These are phyloP conservation scores for Crithidia expoeki DNA, from an alignment of 208 protist species.

Conservation along the genomic window DNA sequence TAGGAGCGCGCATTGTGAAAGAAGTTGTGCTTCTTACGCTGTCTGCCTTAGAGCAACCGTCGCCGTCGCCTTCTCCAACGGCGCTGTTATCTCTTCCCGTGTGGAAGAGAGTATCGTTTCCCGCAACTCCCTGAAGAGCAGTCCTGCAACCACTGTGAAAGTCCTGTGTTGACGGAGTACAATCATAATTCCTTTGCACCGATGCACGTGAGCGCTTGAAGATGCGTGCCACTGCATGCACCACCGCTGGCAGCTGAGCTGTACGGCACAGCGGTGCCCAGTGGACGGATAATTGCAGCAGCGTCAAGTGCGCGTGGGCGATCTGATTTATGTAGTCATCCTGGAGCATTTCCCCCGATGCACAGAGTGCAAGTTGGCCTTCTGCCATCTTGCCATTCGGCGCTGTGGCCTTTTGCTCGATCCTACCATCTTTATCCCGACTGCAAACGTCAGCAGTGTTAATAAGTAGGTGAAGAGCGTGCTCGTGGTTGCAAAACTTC, in stretches of 20 bases:
- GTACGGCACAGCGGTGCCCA: constrained; percentile 35
- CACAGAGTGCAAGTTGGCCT: too few species aligned
- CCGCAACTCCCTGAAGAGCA: background rate
- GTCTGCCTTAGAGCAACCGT: too few species aligned
- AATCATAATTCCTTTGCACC: too few species aligned
- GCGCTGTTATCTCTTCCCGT: too few species aligned
- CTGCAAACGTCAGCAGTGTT: background rate
- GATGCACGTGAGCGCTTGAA: background rate
- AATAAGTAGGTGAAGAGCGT: constrained; percentile 14
- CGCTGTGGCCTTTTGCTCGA: too few species aligned
- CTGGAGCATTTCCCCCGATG: background rate
- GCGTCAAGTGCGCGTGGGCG: background rate
- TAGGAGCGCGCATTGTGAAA: too few species aligned
- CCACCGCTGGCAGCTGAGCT: constrained; percentile 17
- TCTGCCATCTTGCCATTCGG: too few species aligned
- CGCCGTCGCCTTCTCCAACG: too few species aligned
- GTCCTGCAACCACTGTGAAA: background rate
- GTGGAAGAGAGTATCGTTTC: too few species aligned
- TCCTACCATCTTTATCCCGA: background rate
- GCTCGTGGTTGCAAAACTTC: constrained; percentile 19
- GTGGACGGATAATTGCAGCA: constrained; percentile 18
- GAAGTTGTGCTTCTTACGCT: background rate
- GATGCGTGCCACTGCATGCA: background rate
- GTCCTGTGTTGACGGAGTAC: too few species aligned
- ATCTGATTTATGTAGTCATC: constrained; percentile 8